phyloP scores from a whole-genome alignment of 2,329 filamentous ascomycete species.

The Penicillium sp. region DNA sequence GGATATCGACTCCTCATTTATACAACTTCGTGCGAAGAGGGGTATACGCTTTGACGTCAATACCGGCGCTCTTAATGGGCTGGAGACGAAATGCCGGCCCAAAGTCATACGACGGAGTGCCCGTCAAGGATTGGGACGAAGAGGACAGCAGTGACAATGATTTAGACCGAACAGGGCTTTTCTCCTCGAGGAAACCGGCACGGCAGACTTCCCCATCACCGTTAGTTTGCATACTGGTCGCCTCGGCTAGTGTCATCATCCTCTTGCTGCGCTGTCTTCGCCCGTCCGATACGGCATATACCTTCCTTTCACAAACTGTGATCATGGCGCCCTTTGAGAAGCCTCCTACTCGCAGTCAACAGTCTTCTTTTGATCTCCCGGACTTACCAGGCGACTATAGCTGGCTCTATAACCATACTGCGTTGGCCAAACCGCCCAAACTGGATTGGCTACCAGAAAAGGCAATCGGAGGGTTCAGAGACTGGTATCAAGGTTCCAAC shows the following conservation, averaged over 20 bases:
- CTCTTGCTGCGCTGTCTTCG: conserved; percentile 16
- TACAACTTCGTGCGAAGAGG: conserved; percentile 11
- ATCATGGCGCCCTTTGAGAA: conserved; percentile 21
- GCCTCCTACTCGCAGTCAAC: conserved; percentile 1
- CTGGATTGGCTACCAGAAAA: conserved; percentile 21
- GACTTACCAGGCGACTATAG: conserved; percentile 16
- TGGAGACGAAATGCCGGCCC: conserved; percentile 3
- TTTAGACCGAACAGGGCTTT: background rate
- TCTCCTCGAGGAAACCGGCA: background rate
- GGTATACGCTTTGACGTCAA: background rate
- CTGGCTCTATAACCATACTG: conserved; percentile 22
- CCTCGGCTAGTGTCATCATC: background rate
- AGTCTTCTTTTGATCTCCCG: conserved; percentile 11
- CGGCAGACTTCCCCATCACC: background rate
- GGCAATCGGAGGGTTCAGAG: conserved; percentile 18
- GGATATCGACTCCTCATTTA: conserved; percentile 15
- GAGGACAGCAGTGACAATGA: conserved; percentile 3
- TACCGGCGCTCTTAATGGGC: background rate
- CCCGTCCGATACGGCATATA: conserved; percentile 16
- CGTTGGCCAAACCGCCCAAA: conserved; percentile 10
- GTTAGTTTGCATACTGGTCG: conserved; percentile 6
- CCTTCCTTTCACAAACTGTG: conserved; percentile 22
- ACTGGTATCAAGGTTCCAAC: conserved; percentile 20
- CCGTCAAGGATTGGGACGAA: conserved; percentile 15
- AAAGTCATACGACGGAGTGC: conserved; percentile 13